These are phyloP conservation scores for Colletotrichum sp. DNA, from an alignment of 2,329 filamentous ascomycete species.

Conservation along the genomic window DNA sequence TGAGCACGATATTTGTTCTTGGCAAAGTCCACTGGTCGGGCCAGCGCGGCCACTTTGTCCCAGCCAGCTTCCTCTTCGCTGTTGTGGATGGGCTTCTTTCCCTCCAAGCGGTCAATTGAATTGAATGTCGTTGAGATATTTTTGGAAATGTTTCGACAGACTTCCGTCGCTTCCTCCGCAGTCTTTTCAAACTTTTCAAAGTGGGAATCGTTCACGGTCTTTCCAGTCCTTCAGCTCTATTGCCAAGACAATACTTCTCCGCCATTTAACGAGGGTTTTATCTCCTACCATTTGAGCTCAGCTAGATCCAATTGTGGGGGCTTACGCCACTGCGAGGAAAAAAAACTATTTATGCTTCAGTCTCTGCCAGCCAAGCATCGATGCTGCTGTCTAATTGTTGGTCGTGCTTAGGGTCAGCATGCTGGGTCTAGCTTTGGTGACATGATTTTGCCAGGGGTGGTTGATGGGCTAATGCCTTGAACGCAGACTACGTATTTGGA, in stretches of 20 bases:
- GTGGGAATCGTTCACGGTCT: neutral
- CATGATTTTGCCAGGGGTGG: neutral
- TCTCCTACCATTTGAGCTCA: neutral
- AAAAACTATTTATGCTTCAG: neutral
- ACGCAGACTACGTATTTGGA: neutral
- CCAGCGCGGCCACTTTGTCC: neutral
- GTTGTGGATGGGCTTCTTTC: neutral
- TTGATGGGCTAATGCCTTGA: neutral
- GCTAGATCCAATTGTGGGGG: neutral
- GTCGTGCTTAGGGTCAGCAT: neutral
- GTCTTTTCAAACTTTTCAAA: neutral
- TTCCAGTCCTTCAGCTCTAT: neutral
- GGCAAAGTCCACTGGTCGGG: neutral
- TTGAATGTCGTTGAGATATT: neutral
- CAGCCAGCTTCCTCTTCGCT: neutral
- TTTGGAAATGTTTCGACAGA: neutral
- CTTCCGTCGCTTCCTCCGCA: neutral
- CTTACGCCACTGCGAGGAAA: neutral
- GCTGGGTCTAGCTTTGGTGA: neutral
- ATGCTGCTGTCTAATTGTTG: neutral
- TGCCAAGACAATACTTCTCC: neutral
- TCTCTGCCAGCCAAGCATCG: neutral
- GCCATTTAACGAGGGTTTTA: neutral
- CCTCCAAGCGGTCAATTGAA: neutral
- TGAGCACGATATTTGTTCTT: neutral